These are phyloP conservation scores for Nannochloris sp. DNA, from an alignment of 139 green algal genomes.

Conservation along the genomic window DNA sequence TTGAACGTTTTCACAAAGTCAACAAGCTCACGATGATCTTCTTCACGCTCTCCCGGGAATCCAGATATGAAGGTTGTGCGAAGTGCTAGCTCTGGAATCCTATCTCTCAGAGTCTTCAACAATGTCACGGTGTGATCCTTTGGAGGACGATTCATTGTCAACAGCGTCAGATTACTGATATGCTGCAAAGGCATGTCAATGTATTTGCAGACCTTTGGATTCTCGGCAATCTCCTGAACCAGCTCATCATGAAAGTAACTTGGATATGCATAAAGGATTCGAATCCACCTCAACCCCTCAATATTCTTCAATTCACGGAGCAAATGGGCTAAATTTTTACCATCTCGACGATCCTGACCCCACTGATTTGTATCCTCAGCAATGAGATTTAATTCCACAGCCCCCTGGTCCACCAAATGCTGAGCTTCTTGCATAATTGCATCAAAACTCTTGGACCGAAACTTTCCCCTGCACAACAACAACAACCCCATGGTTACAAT, in stretches of 20 bases:
- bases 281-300: constrained; percentile 69
- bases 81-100: constrained; percentile 70
- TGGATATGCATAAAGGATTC: constrained; percentile 83
- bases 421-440: constrained; percentile 61
- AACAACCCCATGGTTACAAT: no score
- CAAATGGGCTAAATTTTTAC: constrained; percentile 59
- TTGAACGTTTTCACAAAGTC: constrained; percentile 52
- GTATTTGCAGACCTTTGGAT: constrained; percentile 88
- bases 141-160: constrained; percentile 78
- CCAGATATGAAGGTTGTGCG: constrained; percentile 85
- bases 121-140: constrained; percentile 52
- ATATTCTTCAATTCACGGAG: constrained; percentile 61
- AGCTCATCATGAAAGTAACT: constrained; percentile 67
- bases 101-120: constrained; percentile 60
- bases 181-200: constrained; percentile 94
- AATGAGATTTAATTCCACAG: constrained; percentile 81
- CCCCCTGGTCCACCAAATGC: constrained; percentile 54
- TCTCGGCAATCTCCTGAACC: constrained; percentile 77
- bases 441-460: constrained; percentile 71
- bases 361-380: constrained; percentile 83
- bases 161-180: constrained; percentile 73
- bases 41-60: constrained; percentile 72
- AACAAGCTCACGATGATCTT: constrained; percentile 66
- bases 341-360: constrained; percentile 61
- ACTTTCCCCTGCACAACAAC: constrained; percentile 58